Evolutionary conservation across 331 rosid species (phyloP).

Genomic region (Telfairia occidentalis): DNA sequence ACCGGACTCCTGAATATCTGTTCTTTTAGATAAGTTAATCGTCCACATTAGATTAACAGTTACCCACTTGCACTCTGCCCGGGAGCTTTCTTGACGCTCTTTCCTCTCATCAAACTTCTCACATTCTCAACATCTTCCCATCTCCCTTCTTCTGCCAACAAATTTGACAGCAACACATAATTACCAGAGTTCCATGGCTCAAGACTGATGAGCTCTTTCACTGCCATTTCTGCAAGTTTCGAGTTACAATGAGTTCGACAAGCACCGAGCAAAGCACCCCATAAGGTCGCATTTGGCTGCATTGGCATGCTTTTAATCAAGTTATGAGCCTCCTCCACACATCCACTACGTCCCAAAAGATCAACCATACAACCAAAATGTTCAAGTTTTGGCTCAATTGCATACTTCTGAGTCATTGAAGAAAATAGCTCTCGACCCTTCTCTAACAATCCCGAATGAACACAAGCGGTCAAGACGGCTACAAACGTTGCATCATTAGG

Average conservation of each 20-base stretch:
- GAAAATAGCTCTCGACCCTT: conserved; percentile 40
- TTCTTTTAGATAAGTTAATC: not conserved
- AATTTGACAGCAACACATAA: conserved; percentile 46
- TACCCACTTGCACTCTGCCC: conserved; percentile 42
- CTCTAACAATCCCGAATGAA: conserved; percentile 47
- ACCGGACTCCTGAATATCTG: too few species aligned
- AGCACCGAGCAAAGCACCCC: conserved; percentile 57
- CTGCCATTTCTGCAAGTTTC: conserved; percentile 37
- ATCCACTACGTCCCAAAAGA: conserved; percentile 51
- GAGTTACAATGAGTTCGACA: conserved; percentile 45
- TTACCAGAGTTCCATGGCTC: conserved; percentile 61
- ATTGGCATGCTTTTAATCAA: conserved; percentile 44
- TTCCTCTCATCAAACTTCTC: conserved; percentile 29
- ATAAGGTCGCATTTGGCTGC: conserved; percentile 45
- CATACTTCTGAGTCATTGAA: conserved; percentile 25
- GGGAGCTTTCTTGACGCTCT: conserved; percentile 33
- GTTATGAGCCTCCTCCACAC: conserved; percentile 33
- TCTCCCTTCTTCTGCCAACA: conserved; percentile 43
- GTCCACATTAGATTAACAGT: not conserved
- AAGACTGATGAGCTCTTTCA: conserved; percentile 36
- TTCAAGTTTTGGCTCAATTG: conserved; percentile 36
- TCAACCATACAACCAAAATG: conserved; percentile 60
- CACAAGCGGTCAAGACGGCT: conserved; percentile 44
- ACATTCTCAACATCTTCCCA: conserved; percentile 61
- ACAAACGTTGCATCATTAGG: conserved; percentile 48